phyloP scores from a whole-genome alignment of 768 basidiomycete species.

The Rickenella mellea region DNA sequence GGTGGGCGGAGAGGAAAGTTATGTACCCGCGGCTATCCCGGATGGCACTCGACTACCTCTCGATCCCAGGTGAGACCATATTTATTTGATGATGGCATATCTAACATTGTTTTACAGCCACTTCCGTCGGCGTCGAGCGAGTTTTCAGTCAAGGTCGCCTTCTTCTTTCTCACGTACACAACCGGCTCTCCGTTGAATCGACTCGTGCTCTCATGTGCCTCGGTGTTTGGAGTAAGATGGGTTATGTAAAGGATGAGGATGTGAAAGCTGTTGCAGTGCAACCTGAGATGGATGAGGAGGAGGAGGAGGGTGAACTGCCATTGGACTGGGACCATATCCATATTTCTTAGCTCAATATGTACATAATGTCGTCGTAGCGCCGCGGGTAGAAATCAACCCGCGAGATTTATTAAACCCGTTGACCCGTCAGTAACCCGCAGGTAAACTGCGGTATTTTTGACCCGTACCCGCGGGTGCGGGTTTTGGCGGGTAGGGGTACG shows the following conservation, averaged over 20 bases:
- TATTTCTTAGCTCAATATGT: too few species aligned
- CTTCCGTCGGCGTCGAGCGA: slow-evolving; percentile 5
- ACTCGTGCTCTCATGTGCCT: slow-evolving; percentile 23
- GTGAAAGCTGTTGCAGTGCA: slow-evolving; percentile 6
- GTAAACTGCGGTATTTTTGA: too few species aligned
- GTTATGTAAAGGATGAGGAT: slow-evolving; percentile 19
- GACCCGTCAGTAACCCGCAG: too few species aligned
- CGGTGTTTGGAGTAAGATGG: slow-evolving; percentile 20
- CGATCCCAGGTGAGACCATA: neutral
- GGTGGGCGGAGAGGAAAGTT: slow-evolving; percentile 18
- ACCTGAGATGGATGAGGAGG: slow-evolving; percentile 10
- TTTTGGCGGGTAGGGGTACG: too few species aligned
- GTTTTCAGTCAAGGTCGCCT: slow-evolving; percentile 9
- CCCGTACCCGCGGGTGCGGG: too few species aligned
- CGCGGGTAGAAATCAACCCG: too few species aligned
- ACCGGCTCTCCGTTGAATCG: slow-evolving; percentile 7
- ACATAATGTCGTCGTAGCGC: too few species aligned
- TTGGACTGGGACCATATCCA: too few species aligned
- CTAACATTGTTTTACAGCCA: slow-evolving; percentile 5
- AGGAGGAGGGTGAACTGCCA: slow-evolving; percentile 17
- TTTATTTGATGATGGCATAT: slow-evolving; percentile 20
- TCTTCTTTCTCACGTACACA: slow-evolving; percentile 3
- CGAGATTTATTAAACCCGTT: too few species aligned
- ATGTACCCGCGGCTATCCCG: slow-evolving; percentile 20
- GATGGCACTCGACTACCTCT: slow-evolving; percentile 24